phyloP scores from a whole-genome alignment of 2,329 filamentous ascomycete species.

The Passalora sequoiae region DNA sequence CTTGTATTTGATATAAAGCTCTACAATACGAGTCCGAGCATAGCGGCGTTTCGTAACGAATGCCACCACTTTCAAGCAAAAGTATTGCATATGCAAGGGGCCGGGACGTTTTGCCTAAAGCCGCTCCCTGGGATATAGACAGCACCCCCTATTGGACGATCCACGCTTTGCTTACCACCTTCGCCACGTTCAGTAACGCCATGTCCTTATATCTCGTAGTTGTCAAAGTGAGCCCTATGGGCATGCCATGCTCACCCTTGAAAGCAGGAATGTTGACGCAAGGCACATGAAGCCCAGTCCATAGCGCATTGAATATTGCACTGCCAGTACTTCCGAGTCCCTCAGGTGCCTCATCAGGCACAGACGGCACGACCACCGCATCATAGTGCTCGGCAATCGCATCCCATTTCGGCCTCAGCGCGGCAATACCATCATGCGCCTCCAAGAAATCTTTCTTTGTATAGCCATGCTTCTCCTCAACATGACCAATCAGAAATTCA shows the following conservation, averaged over 20 bases:
- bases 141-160: no score
- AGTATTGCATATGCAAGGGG: no score
- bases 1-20: no score
- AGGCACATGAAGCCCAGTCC: conserved; percentile 52
- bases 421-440: conserved; percentile 54
- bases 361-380: conserved; percentile 55
- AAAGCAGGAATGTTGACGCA: conserved; percentile 62
- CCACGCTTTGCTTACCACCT: conserved; percentile 38
- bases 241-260: conserved; percentile 52
- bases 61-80: no score
- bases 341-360: conserved; percentile 55
- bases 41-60: no score
- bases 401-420: conserved; percentile 55
- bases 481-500: conserved; percentile 41
- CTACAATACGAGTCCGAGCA: no score
- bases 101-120: no score
- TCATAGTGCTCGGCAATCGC: conserved; percentile 48
- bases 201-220: conserved; percentile 44
- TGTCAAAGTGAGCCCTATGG: conserved; percentile 55
- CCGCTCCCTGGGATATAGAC: no score
- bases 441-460: conserved; percentile 47
- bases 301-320: conserved; percentile 38
- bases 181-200: conserved; percentile 39
- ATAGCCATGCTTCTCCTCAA: conserved; percentile 45
- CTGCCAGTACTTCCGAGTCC: conserved; percentile 53